phyloP scores from a whole-genome alignment of 352 stramenopile species.

The Phytopythium litorale region DNA sequence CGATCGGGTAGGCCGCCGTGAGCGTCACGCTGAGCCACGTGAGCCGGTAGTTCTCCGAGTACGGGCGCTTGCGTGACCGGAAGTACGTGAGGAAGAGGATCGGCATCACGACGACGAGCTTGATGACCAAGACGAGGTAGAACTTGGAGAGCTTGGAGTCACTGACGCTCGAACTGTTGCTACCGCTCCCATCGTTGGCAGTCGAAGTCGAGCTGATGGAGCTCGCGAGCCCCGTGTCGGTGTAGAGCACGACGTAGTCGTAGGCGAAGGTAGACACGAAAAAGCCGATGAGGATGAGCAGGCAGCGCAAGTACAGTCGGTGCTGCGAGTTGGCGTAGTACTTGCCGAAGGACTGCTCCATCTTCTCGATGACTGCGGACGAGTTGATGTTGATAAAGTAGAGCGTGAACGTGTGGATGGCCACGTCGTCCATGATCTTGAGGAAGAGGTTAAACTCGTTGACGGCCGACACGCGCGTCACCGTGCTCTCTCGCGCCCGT shows the following conservation, averaged over 20 bases:
- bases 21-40: slow-evolving; percentile 65
- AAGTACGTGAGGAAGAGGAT: slow-evolving; percentile 66
- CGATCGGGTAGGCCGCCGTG: slow-evolving; percentile 61
- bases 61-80: slow-evolving; percentile 54
- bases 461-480: slow-evolving; percentile 44
- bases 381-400: slow-evolving; percentile 83
- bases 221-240: slow-evolving; percentile 13
- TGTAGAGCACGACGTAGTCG: slow-evolving; percentile 70
- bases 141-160: slow-evolving; percentile 55
- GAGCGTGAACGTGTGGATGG: slow-evolving; percentile 71
- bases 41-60: slow-evolving; percentile 55
- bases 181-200: slow-evolving; percentile 20
- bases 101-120: slow-evolving; percentile 56
- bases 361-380: slow-evolving; percentile 59
- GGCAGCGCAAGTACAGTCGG: slow-evolving; percentile 52
- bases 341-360: slow-evolving; percentile 76
- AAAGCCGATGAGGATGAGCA: slow-evolving; percentile 61
- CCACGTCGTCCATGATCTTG: slow-evolving; percentile 80
- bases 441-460: slow-evolving; percentile 77
- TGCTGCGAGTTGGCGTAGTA: slow-evolving; percentile 75
- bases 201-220: slow-evolving; percentile 32
- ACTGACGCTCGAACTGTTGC: slow-evolving; percentile 13
- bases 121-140: slow-evolving; percentile 59
- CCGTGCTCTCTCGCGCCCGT: slow-evolving; percentile 45
- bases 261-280: slow-evolving; percentile 69